Conservation (phyloP, 2,329 filamentous ascomycete species). For the Chrysoporthe puriensis region DNA sequence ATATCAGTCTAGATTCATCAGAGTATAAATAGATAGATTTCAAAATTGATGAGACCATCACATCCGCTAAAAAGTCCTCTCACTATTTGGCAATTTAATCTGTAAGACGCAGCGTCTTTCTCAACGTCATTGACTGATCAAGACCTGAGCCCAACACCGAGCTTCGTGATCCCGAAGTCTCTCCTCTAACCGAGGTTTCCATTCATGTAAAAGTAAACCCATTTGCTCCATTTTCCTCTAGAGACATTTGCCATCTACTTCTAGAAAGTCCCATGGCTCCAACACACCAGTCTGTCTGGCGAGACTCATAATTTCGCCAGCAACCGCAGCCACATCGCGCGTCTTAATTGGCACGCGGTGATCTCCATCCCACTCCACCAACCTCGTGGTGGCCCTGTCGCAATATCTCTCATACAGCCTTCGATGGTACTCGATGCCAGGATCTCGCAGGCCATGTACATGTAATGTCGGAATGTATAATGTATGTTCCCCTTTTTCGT, state of each 20-base stretch:
- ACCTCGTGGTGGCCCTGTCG: neutral
- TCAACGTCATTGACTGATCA: neutral
- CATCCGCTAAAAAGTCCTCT: too few relatives aligned
- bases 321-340: neutral
- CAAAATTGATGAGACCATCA: too few relatives aligned
- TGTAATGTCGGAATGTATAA: neutral
- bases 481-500: neutral
- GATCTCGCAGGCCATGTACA: neutral
- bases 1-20: too few relatives aligned
- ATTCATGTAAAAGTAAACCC: neutral
- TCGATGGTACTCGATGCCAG: slow-evolving; percentile 32
- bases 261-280: neutral
- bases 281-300: neutral
- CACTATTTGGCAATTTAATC: too few relatives aligned
- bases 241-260: neutral
- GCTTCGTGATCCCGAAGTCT: neutral
- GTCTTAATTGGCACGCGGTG: slow-evolving; percentile 4
- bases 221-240: neutral
- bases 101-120: too few relatives aligned
- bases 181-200: neutral
- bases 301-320: neutral
- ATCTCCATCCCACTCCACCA: slow-evolving; percentile 5
- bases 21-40: too few relatives aligned
- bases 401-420: neutral
- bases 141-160: neutral